Conservation (phyloP, 2,329 filamentous ascomycete genomes). For the Stenocarpella maydis region DNA sequence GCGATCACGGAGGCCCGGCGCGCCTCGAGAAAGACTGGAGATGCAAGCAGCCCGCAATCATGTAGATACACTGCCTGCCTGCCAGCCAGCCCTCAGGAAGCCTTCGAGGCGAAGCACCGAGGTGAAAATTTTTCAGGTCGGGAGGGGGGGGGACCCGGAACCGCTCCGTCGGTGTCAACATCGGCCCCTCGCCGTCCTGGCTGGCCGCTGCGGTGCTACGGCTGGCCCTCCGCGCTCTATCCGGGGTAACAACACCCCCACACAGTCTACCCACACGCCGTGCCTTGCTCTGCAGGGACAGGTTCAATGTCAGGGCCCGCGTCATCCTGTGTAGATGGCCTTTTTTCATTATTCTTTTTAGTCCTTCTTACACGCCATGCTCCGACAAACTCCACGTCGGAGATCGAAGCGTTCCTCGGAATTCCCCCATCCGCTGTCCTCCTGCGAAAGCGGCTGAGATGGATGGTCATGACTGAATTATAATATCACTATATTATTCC, state of each 20-base stretch:
- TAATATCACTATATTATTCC: constrained; percentile 23
- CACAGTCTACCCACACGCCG: too few relatives aligned
- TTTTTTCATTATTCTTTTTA: background rate
- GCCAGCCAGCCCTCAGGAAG: too few relatives aligned
- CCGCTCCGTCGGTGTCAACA: constrained; percentile 12
- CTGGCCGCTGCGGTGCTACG: background rate
- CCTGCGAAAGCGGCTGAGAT: constrained; percentile 31
- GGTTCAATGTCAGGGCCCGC: background rate
- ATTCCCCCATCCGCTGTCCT: background rate
- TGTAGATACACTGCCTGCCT: too few relatives aligned
- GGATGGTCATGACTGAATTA: background rate
- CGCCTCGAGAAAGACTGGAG: constrained; percentile 11
- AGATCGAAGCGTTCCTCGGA: constrained; percentile 20
- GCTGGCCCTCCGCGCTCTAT: background rate
- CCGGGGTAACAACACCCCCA: too few relatives aligned
- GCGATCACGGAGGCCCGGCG: constrained; percentile 11
- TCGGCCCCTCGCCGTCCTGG: constrained; percentile 9
- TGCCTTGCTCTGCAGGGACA: background rate
- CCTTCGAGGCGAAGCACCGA: constrained; percentile 17
- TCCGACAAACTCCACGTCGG: constrained; percentile 31
- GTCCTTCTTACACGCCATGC: background rate
- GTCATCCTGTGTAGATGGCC: background rate
- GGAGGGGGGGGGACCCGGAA: background rate
- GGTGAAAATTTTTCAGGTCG: constrained; percentile 18
- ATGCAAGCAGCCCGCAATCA: background rate